Percentiles rank a stretch among this genome's conserved stretches.
phyloP scores from a whole-genome alignment of 805 yeast genomes.

The Cephaloascus albidus region DNA sequence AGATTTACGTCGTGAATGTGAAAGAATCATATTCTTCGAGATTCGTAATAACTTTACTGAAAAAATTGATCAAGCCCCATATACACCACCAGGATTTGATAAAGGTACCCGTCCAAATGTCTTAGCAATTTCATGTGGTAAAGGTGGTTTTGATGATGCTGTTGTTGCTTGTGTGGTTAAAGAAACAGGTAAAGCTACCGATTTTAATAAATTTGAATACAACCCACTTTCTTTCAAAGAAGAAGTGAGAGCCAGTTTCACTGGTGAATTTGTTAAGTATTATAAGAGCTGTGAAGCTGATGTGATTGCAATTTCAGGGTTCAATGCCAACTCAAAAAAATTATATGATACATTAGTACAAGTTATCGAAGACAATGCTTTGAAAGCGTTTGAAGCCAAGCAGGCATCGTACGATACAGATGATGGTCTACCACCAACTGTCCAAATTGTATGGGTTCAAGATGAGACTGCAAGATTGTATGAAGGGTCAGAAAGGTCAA shows the following conservation, averaged over 20 bases:
- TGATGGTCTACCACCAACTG: conserved; percentile 37
- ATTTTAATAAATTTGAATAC: conserved; percentile 69
- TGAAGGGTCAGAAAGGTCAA: conserved; percentile 71
- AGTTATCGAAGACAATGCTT: conserved; percentile 45
- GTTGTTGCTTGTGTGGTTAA: conserved; percentile 73
- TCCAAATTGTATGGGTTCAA: conserved; percentile 73
- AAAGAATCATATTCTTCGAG: conserved; percentile 55
- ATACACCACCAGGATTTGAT: conserved; percentile 66
- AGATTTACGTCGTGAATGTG: conserved; percentile 67
- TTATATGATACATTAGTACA: conserved; percentile 47
- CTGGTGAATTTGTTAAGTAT: conserved; percentile 47
- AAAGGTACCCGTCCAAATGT: conserved; percentile 82
- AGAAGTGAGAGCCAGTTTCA: conserved; percentile 50
- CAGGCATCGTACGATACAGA: conserved; percentile 21
- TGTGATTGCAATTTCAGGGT: conserved; percentile 85
- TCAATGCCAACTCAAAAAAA: conserved; percentile 60
- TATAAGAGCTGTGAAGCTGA: conserved; percentile 71
- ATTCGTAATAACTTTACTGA: conserved; percentile 62
- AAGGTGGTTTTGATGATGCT: conserved; percentile 79
- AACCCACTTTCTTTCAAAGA: conserved; percentile 45
- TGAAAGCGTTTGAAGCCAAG: conserved; percentile 41
- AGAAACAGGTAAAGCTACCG: conserved; percentile 72
- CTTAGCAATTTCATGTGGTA: conserved; percentile 75
- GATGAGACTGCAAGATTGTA: conserved; percentile 90
- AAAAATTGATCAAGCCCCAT: conserved; percentile 90